Evolutionary conservation across 805 yeast species (phyloP).

Genomic region (Yarrowia sp.): DNA sequence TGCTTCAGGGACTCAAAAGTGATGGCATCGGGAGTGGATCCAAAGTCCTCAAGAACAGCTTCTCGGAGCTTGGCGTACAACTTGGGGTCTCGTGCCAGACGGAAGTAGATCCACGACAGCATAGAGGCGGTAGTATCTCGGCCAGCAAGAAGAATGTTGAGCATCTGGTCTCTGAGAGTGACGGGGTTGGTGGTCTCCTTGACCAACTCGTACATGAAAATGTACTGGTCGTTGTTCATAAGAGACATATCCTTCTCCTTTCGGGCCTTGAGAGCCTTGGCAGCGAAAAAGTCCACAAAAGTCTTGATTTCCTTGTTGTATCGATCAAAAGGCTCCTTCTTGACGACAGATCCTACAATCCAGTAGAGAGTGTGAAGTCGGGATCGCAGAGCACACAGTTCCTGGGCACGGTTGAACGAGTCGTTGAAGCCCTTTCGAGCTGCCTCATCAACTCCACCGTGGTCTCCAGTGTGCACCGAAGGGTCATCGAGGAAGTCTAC

Average conservation of each 20-base stretch:
- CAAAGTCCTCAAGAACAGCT: slow-evolving; percentile 42
- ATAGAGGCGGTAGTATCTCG: slow-evolving; percentile 55
- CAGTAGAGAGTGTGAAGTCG: slow-evolving; percentile 30
- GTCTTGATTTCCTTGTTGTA: slow-evolving; percentile 36
- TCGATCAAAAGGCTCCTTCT: slow-evolving; percentile 36
- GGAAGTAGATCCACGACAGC: slow-evolving; percentile 45
- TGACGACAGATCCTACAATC: slow-evolving; percentile 24
- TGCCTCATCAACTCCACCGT: slow-evolving; percentile 27
- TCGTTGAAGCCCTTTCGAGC: slow-evolving; percentile 26
- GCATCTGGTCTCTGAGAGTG: slow-evolving; percentile 49
- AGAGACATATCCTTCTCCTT: slow-evolving; percentile 29
- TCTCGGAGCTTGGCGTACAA: slow-evolving; percentile 39
- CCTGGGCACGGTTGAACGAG: slow-evolving; percentile 32
- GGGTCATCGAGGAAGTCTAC: slow-evolving; percentile 24
- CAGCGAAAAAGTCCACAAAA: slow-evolving; percentile 44
- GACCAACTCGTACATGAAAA: slow-evolving; percentile 48
- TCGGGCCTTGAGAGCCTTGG: slow-evolving; percentile 38
- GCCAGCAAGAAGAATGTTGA: slow-evolving; percentile 52
- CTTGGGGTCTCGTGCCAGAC: slow-evolving; percentile 43
- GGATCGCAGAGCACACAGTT: slow-evolving; percentile 27
- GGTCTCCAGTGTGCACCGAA: slow-evolving; percentile 26
- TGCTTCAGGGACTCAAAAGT: slow-evolving; percentile 49
- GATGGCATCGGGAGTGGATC: slow-evolving; percentile 34
- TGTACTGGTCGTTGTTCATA: slow-evolving; percentile 40
- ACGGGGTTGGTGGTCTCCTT: slow-evolving; percentile 48